These are phyloP conservation scores for Gnomoniopsis smithogilvyi DNA, from an alignment of 2,329 filamentous ascomycete genomes.

Conservation along the genomic window DNA sequence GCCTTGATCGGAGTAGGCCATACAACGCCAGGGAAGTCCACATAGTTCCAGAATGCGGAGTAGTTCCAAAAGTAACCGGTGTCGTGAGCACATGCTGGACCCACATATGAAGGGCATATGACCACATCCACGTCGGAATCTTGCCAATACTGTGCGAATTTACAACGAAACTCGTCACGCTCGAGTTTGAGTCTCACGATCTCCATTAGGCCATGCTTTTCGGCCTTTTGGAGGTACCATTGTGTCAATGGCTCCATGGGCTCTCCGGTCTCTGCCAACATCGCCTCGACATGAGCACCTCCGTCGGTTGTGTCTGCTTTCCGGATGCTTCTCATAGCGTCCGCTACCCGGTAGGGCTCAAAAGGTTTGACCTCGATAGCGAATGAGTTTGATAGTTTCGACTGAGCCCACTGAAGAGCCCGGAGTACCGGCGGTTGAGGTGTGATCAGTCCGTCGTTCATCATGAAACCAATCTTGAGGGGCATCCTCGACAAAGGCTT, in stretches of 20 bases:
- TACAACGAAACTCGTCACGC: slow-evolving; percentile 30
- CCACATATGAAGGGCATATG: slow-evolving; percentile 33
- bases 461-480: slow-evolving; percentile 42
- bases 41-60: slow-evolving; percentile 34
- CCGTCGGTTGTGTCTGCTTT: slow-evolving; percentile 46
- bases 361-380: slow-evolving; percentile 34
- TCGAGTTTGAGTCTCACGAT: slow-evolving; percentile 23
- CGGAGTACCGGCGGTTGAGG: slow-evolving; percentile 36
- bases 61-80: slow-evolving; percentile 35
- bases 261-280: slow-evolving; percentile 37
- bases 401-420: slow-evolving; percentile 32
- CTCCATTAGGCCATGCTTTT: slow-evolving; percentile 22
- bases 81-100: slow-evolving; percentile 34
- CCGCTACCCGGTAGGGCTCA: slow-evolving; percentile 26
- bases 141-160: slow-evolving; percentile 32
- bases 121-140: slow-evolving; percentile 35
- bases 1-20: slow-evolving; percentile 32
- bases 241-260: slow-evolving; percentile 41
- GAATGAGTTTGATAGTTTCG: slow-evolving; percentile 19
- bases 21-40: slow-evolving; percentile 34
- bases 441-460: slow-evolving; percentile 32
- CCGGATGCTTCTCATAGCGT: slow-evolving; percentile 31
- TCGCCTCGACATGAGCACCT: slow-evolving; percentile 27
- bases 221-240: slow-evolving; percentile 33
- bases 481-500: slow-evolving; percentile 10